Base-by-base conservation (phyloP, 208 protist genomes). In the Naegleria gruberi region DNA sequence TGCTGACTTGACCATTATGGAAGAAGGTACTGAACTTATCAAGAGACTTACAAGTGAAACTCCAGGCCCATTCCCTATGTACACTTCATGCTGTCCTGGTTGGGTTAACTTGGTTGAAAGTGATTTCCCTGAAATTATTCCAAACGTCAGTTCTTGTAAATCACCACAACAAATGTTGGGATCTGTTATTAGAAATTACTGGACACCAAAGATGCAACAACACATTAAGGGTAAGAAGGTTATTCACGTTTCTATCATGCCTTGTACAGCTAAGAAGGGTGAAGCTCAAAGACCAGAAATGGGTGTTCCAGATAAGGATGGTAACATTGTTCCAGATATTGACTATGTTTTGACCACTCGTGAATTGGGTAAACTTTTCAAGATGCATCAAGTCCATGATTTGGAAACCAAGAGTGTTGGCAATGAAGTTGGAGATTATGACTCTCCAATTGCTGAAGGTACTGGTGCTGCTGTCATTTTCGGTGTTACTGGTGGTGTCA, bases 51-150 rank as follows among this genome's bases (percentile, higher is more conserved):
- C 30, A 2, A 77, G 30, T 6, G n/a, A 30, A 8, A 5, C 17
- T 37, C 65, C 65, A 77, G 65, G 65, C 19, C 65, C 65, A 7
- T 94, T 98, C 83, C 98, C 98, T 12, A 87, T 99, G 90, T 92
- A 99, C 30, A 94, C 97, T 1, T 98, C 96, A 1, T 94, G 97
- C 41, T 99, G 97, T 93, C 97, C 97, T 0, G 98, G 98, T 3
- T 99, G 97, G 97, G 95, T 99, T 46, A 99, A 98, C 93, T 99
- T 99, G 92, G 98, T 97, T 46, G 98, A 99, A 92, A 99, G 99
- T 93, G 97, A 96, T 57, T 96, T 98, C 55, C 90, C 93, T 5
- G 91, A 93, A 17, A 90, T 99, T 44, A 92, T 99, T 57, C 96
- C 97, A 0, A 95, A 97, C 92, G 96, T 99, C n/a, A 98, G 93